Evolutionary conservation across 2,329 filamentous ascomycete genomes (phyloP), one percentile per base, ranked within the genome.

Genomic region (Claviceps capensis): DNA sequence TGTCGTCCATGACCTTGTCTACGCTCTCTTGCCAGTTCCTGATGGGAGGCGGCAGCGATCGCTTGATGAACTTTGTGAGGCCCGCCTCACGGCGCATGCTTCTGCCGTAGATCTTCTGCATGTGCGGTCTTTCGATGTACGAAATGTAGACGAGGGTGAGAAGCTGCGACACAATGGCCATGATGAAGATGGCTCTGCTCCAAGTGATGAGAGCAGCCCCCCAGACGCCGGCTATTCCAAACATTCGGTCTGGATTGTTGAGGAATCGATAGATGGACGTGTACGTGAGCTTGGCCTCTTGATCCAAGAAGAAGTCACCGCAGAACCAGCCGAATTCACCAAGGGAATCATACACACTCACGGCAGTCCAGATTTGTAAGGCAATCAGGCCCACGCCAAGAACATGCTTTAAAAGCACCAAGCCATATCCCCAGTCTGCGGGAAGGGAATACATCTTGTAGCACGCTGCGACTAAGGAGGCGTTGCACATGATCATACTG

Each of bases 311-410:
- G 73, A 97, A 98, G 65, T 98, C 93, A 17, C 93, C 93, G 63
- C 90, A 97, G 74, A 97, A 97, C 91, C 91, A 98, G 60, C 93
- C 93, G 62, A 97, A 98, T 63, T 98, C 93, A 52, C 93, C 93
- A 0, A 98, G 80, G 2, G 88, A 94, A 49, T 96, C 89, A 66
- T 97, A 95, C 59, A 97, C 90, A 66, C 89, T 96, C 57, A 86
- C 75, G 1, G 88, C 85, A 1, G 90, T 95, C 93, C 93, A 98
- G 17, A 94, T 69, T 63, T 98, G 93, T 49, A 98, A 76, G 11
- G 85, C 82, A 54, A 97, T 82, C 57, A 97, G 73, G 50, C 86
- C 81, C 48, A 78, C 74, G 44, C 93, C 93, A 37, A 97, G 65
- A 26, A 96, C 86, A 63, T 97, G 93, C 63, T 89, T 85, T 54